A percentile compares a stretch with the other conserved stretches of the same genome.
phyloP scores from a whole-genome alignment of 2,329 filamentous ascomycete species.

The Ascochyta koolunga region DNA sequence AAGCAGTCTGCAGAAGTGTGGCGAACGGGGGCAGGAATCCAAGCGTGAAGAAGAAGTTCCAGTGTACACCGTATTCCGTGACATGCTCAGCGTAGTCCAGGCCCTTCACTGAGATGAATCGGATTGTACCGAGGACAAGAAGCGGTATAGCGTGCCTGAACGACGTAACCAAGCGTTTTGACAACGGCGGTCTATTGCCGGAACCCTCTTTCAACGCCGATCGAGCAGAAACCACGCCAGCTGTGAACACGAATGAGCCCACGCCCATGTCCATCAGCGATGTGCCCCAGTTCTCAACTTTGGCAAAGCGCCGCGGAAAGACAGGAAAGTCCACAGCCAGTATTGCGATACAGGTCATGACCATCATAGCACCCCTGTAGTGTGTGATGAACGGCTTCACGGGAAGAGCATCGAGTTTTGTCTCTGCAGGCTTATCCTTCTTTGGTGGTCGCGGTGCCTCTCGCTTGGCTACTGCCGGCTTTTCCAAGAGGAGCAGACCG shows the following conservation, averaged over 20 bases:
- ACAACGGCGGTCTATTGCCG: conserved; percentile 57
- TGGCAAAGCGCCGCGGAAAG: conserved; percentile 93
- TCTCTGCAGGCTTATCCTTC: conserved; percentile 23
- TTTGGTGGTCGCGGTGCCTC: conserved; percentile 29
- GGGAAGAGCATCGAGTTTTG: conserved; percentile 63
- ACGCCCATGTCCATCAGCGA: conserved; percentile 99
- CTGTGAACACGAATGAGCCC: conserved; percentile 95
- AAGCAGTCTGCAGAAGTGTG: conserved; percentile 76
- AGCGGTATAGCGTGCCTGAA: conserved; percentile 83
- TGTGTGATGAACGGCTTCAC: conserved; percentile 91
- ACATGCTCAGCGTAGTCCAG: conserved; percentile 97
- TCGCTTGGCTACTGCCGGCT: conserved; percentile 20
- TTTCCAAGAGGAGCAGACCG: conserved; percentile 61
- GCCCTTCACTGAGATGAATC: conserved; percentile 88
- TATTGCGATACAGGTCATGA: conserved; percentile 87
- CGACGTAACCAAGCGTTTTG: conserved; percentile 67
- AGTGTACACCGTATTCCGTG: conserved; percentile 96
- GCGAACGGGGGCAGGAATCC: conserved; percentile 88
- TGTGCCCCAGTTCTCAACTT: conserved; percentile 98
- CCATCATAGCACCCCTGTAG: conserved; percentile 90
- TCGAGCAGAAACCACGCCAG: conserved; percentile 86
- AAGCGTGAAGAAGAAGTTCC: conserved; percentile 99
- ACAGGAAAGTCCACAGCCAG: conserved; percentile 95
- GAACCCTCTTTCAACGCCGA: conserved; percentile 73
- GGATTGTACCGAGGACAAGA: conserved; percentile 76